A percentile compares a stretch with the other conserved stretches of the same genome.
Conservation (phyloP, 139 green algal genomes). For the Chlamydomonas sp. region DNA sequence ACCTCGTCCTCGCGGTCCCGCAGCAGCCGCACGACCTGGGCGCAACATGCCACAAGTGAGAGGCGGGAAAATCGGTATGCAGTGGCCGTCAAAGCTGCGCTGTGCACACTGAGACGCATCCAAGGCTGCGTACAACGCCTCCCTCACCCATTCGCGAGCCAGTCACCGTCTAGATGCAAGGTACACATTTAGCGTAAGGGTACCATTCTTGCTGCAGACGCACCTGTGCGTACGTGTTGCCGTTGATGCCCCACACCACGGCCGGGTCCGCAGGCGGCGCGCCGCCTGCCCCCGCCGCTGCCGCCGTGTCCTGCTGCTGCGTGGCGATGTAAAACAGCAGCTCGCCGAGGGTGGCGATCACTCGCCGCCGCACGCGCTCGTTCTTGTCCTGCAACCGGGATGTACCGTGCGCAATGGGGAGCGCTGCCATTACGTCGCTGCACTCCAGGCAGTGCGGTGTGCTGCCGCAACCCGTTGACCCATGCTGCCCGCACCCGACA, state of each 20-base stretch:
- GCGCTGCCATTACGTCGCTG: no score
- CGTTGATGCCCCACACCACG: slow-evolving; percentile 37
- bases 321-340: slow-evolving; percentile 96
- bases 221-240: slow-evolving; percentile 33
- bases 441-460: no score
- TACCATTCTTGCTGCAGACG: neutral
- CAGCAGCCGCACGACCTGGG: slow-evolving; percentile 65
- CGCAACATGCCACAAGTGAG: neutral
- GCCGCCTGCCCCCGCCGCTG: neutral
- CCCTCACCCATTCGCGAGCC: no score
- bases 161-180: no score
- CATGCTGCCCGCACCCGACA: no score
- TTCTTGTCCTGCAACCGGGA: slow-evolving; percentile 62
- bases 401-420: neutral
- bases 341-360: slow-evolving; percentile 92
- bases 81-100: no score
- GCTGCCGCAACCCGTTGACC: no score
- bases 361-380: slow-evolving; percentile 77
- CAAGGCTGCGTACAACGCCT: no score
- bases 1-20: slow-evolving; percentile 84
- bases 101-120: no score
- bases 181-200: no score
- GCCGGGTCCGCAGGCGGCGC: slow-evolving; percentile 23
- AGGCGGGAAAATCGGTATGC: no score
- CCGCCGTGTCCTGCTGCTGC: slow-evolving; percentile 74